A percentile compares a stretch with the other conserved stretches of the same genome.
Evolutionary conservation across 345 rosid genomes (phyloP).

Genomic region (Ricinus communis): DNA sequence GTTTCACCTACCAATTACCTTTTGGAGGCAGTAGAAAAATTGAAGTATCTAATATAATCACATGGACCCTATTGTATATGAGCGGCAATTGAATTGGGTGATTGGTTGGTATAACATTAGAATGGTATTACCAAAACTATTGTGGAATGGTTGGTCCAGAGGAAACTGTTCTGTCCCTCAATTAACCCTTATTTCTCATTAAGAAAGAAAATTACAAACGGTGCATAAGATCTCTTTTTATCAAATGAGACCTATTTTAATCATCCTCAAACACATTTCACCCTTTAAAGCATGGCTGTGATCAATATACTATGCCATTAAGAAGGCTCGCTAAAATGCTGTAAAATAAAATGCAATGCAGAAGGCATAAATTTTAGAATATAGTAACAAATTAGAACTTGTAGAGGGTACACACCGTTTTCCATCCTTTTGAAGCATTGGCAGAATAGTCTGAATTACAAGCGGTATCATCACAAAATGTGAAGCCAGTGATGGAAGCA

Average conservation of each 20-base stretch:
- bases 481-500: constrained; percentile 88
- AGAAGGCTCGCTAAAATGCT: constrained; percentile 5
- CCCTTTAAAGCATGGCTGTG: background rate
- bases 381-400: constrained; percentile 15
- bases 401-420: constrained; percentile 54
- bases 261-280: background rate
- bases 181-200: background rate
- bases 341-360: background rate
- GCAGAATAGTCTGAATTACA: constrained; percentile 74
- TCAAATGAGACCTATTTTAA: background rate
- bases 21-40: background rate
- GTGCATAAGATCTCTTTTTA: background rate
- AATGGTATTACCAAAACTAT: background rate
- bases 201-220: background rate
- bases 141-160: background rate
- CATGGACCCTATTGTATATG: background rate
- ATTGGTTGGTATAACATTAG: background rate
- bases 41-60: background rate
- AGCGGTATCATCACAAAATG: constrained; percentile 82
- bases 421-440: constrained; percentile 70
- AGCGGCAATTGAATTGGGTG: background rate
- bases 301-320: constrained; percentile 3
- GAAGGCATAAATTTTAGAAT: background rate
- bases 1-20: background rate
- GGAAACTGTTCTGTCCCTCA: background rate